Evolutionary conservation across 495 filamentous ascomycete species (phyloP).

Genomic region (Xylaria bambusicola): DNA sequence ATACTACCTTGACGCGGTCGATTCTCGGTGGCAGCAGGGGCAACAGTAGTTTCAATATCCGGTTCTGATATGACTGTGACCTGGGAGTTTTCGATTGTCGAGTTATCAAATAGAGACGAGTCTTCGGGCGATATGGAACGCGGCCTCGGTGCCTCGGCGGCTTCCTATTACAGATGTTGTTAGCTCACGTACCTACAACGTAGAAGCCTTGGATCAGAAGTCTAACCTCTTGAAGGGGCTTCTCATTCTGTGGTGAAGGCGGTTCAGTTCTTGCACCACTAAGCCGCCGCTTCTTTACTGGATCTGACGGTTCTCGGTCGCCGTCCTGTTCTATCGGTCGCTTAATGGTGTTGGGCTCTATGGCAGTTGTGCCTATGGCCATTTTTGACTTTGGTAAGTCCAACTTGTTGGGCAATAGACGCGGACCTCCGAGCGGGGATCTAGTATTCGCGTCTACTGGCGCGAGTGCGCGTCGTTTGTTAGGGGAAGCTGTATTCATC

Average conservation of each 20-base stretch:
- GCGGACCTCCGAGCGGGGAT: slow-evolving; percentile 13
- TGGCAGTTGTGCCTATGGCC: neutral
- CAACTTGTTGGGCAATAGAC: slow-evolving; percentile 15
- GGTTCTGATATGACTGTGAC: slow-evolving; percentile 43
- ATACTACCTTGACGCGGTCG: slow-evolving; percentile 24
- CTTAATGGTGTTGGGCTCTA: slow-evolving; percentile 18
- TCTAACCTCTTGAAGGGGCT: slow-evolving; percentile 5
- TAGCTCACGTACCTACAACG: neutral
- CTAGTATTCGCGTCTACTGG: slow-evolving; percentile 44
- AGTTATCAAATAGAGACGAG: slow-evolving; percentile 41
- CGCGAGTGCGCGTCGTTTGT: slow-evolving; percentile 49
- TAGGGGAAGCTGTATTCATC: slow-evolving; percentile 40
- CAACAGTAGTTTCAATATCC: slow-evolving; percentile 26
- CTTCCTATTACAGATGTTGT: slow-evolving; percentile 8
- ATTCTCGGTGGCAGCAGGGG: slow-evolving; percentile 8
- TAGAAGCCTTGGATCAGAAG: neutral
- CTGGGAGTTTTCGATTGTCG: slow-evolving; percentile 38
- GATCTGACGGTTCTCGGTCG: slow-evolving; percentile 21
- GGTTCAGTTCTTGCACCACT: neutral
- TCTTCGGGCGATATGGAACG: slow-evolving; percentile 33
- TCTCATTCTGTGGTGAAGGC: slow-evolving; percentile 4
- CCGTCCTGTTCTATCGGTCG: slow-evolving; percentile 28
- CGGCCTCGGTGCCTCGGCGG: slow-evolving; percentile 14
- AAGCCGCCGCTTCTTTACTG: slow-evolving; percentile 26
- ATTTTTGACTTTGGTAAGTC: slow-evolving; percentile 11